phyloP scores from a whole-genome alignment of 1,139 yeast genomes.

The Suhomyces panamericanus region DNA sequence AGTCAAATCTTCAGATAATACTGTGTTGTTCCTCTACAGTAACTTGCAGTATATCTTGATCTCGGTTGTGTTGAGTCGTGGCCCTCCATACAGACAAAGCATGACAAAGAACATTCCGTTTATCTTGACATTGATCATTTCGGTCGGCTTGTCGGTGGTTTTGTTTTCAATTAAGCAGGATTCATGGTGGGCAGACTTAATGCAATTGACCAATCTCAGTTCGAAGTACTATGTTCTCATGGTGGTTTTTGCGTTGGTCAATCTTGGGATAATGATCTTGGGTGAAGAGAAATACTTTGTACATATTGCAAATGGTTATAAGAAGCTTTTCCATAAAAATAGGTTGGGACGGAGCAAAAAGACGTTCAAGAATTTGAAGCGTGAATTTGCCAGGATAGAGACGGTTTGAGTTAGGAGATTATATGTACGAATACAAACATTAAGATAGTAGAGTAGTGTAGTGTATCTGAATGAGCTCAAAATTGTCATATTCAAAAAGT shows the following conservation, averaged over 20 bases:
- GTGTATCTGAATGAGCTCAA: too few relatives aligned
- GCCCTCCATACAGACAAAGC: slow-evolving; percentile 93
- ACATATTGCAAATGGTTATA: slow-evolving; percentile 31
- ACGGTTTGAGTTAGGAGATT: slow-evolving; percentile 2
- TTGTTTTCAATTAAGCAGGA: slow-evolving; percentile 53
- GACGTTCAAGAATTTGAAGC: slow-evolving; percentile 38
- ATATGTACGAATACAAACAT: background rate
- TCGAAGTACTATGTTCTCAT: slow-evolving; percentile 51
- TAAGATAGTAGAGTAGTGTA: too few relatives aligned
- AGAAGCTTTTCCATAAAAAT: slow-evolving; percentile 25
- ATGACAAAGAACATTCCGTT: slow-evolving; percentile 70
- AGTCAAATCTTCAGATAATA: slow-evolving; percentile 86
- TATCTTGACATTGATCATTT: slow-evolving; percentile 54
- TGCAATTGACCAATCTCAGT: slow-evolving; percentile 73
- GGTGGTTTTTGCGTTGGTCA: slow-evolving; percentile 46
- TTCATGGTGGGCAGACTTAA: slow-evolving; percentile 59
- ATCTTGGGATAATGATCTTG: slow-evolving; percentile 48
- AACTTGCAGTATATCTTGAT: slow-evolving; percentile 86
- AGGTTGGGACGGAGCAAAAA: slow-evolving; percentile 36
- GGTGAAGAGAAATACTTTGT: slow-evolving; percentile 43
- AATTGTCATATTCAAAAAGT: too few relatives aligned
- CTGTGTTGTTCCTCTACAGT: slow-evolving; percentile 75
- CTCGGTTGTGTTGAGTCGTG: slow-evolving; percentile 81
- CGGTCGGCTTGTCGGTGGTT: slow-evolving; percentile 48
- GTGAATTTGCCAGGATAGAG: slow-evolving; percentile 20